Evolutionary conservation across 768 basidiomycete species (phyloP).

Genomic region (Rhizopogon vesiculosus): DNA sequence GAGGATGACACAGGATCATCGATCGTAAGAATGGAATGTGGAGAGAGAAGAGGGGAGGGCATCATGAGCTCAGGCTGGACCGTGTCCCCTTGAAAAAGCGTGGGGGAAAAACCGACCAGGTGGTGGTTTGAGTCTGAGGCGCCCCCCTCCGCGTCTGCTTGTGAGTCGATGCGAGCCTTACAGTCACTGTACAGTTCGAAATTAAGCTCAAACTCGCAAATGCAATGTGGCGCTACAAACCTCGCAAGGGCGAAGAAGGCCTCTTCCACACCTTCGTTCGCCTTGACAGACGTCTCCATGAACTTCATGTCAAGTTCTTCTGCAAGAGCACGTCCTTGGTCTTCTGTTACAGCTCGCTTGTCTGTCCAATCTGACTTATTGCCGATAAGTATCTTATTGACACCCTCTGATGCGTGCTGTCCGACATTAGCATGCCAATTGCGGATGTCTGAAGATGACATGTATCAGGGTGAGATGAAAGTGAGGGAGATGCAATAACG

Average conservation of each 20-base stretch:
- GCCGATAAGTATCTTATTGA: constrained; percentile 98
- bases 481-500: constrained; percentile 14
- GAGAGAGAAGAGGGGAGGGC: no score
- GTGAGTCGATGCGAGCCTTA: constrained; percentile 96
- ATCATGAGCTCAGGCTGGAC: constrained; percentile 13
- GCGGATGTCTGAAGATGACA: constrained; percentile 70
- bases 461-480: background rate
- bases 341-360: constrained; percentile 87
- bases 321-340: constrained; percentile 89
- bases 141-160: constrained; percentile 66
- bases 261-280: constrained; percentile 96
- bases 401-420: constrained; percentile 97
- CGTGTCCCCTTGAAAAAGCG: no score
- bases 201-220: background rate
- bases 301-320: constrained; percentile 91
- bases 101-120: no score
- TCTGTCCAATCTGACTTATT: constrained; percentile 99
- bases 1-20: no score
- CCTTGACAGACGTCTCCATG: constrained; percentile 97
- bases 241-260: constrained; percentile 97
- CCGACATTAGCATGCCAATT: constrained; percentile 99
- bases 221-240: constrained; percentile 39
- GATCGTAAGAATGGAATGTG: no score
- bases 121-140: no score
- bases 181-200: constrained; percentile 64